Evolutionary conservation across 75 land plant species (phyloP).

Genomic region (Cryptomeria japonica): DNA sequence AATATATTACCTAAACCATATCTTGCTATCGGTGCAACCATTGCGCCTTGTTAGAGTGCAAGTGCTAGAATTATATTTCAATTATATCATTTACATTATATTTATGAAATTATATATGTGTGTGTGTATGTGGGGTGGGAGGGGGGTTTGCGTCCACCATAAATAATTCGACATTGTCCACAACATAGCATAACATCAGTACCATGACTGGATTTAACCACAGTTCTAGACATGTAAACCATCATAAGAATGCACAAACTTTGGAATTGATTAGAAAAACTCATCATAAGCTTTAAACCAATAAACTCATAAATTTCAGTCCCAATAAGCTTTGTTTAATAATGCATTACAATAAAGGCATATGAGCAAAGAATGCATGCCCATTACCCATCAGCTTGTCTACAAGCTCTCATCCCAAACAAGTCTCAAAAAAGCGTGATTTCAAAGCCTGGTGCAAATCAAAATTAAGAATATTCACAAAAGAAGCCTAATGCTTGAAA

Average conservation of each 20-base stretch:
- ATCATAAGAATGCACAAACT: neutral
- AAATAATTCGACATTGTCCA: neutral
- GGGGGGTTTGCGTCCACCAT: neutral
- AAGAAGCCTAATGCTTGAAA: constrained; percentile 65
- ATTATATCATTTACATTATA: too few species aligned
- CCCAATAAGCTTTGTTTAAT: neutral
- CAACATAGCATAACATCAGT: neutral
- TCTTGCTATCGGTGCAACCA: too few species aligned
- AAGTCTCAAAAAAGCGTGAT: neutral
- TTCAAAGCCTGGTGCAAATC: neutral
- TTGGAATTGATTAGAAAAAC: neutral
- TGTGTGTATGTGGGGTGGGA: too few species aligned
- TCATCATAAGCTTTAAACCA: neutral
- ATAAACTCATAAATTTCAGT: neutral
- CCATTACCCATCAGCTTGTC: neutral
- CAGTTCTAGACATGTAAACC: neutral
- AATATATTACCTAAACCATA: too few species aligned
- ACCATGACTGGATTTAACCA: neutral
- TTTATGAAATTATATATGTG: too few species aligned
- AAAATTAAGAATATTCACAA: neutral
- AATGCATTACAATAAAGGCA: neutral
- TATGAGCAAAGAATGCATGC: neutral
- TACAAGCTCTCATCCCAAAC: neutral
- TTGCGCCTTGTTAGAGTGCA: too few species aligned
- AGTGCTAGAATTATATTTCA: too few species aligned